A percentile compares a stretch with the other conserved stretches of the same genome.
Conservation (phyloP, 2,329 filamentous ascomycete genomes). For the Fusarium nodosum region DNA sequence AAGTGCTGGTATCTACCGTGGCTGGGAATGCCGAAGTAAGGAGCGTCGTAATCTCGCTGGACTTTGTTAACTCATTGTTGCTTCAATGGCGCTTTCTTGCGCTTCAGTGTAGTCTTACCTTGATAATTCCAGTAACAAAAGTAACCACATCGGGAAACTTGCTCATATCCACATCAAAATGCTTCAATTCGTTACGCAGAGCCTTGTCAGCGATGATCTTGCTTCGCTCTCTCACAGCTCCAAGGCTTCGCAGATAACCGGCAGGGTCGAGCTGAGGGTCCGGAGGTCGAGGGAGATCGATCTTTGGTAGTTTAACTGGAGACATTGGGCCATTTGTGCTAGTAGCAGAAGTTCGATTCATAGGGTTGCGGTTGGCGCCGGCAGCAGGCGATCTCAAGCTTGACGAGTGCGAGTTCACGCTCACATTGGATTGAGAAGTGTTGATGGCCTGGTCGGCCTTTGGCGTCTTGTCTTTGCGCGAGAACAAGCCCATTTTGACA, state of each 20-base stretch:
- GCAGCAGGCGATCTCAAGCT: conserved; percentile 52
- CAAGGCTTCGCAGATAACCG: conserved; percentile 90
- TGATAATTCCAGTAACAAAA: conserved; percentile 94
- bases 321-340: conserved; percentile 66
- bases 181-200: conserved; percentile 79
- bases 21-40: conserved; percentile 77
- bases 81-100: background rate
- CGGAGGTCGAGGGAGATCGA: conserved; percentile 85
- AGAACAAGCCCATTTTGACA: conserved; percentile 68
- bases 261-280: conserved; percentile 90
- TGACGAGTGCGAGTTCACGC: conserved; percentile 65
- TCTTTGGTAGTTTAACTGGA: conserved; percentile 73
- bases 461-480: conserved; percentile 65
- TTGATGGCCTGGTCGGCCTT: conserved; percentile 60
- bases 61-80: conserved; percentile 19
- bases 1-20: conserved; percentile 90
- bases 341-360: conserved; percentile 66
- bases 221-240: conserved; percentile 85
- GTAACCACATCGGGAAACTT: conserved; percentile 87
- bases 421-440: conserved; percentile 63
- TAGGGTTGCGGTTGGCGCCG: conserved; percentile 49
- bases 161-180: conserved; percentile 89
- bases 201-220: conserved; percentile 82
- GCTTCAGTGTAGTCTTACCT: conserved; percentile 66
- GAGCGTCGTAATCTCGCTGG: conserved; percentile 68